Base-by-base conservation (phyloP, 2,329 filamentous ascomycete genomes). In the Penicillium glabrum region DNA sequence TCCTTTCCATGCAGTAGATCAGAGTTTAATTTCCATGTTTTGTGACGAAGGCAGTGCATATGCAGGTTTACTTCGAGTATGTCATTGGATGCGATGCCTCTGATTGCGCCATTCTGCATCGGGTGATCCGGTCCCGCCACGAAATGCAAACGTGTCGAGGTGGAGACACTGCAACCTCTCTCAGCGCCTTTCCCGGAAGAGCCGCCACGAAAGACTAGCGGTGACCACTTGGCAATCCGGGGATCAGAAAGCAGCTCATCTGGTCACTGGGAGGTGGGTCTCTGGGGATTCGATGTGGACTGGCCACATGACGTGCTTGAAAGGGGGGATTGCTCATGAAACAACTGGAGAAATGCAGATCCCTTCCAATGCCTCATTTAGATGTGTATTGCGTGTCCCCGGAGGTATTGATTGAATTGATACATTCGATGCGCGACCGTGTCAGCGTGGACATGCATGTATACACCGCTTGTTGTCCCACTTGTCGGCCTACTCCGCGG, bases 261-360 rank as follows among this genome's bases (percentile, higher is more conserved):
- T 29, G 27, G 27, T 10, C 27, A 29, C 27, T 29, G 11, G 27
- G 27, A 29, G 27, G 27, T 29, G 27, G 27, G 27, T 29, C 27
- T 11, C 27, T 11, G 27, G 27, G 8, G 27, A 2, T 26, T 26
- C 7, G 26, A 26, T 26, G 9, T 11, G 27, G 46, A 45, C 11
- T 53, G 50, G 50, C 53, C 46, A 52, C 51, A 62, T 66, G 61
- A 61, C 64, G 64, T 66, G 64, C 57, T 66, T 45, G 23, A 41
- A 57, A 57, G 60, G 55, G 61, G 62, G 54, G 58, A 66, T 66
- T 64, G 61, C 62, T 65, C 61, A 66, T 46, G 23, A 54, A 37
- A 23, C 27, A 35, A 23, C 27, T 31, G 33, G 33, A 21, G 33
- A 14, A 19, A 33, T 27, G 27, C 44, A 8, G 44, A 21, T 26